Evolutionary conservation across 805 yeast genomes (phyloP), one percentile per base, ranked within the genome.

Genomic region (Hemisphaericaspora nanyangensis): DNA sequence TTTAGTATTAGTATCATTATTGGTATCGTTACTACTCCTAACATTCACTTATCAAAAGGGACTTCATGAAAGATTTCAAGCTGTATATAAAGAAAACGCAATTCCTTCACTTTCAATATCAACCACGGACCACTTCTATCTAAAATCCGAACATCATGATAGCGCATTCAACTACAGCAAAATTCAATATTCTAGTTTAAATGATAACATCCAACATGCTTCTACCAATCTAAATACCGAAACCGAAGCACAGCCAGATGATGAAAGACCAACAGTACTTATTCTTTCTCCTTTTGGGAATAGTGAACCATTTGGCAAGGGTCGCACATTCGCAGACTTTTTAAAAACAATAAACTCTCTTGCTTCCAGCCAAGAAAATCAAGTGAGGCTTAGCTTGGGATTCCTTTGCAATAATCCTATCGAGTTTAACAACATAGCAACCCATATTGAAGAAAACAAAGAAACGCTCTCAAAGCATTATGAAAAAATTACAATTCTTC

Each of bases 291-390:
- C 58, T 8, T 52, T 66, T n/a, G 66, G 60, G 1, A 48, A 48
- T 37, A 44, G 45, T 8, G 46, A 38, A 6, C 53, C 74, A 4
- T 73, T 67, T 37, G 77, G 77, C 1, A 43, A 42, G 4, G 57
- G 45, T 3, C 54, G 68, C 24, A 35, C 47, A 1, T 59, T 72
- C 35, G 17, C 5, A 7, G 11, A 15, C 11, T 20, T 66, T 31
- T 49, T 70, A 34, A 38, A 52, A 2, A 55, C 63, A 1, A 40
- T 71, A 17, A 35, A 40, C 6, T 24, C 55, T 2, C 47, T 70
- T 16, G 34, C 54, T 35, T n/a, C n/a, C n/a, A n/a, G n/a, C n/a
- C n/a, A n/a, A n/a, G 43, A 35, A 46, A 20, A 54, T 58, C 25
- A 31, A 54, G 11, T 22, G 8, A 24, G 54, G 47, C 3, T 45